Conservation (phyloP, 1,139 yeast genomes). For the Suhomyces terraborum region DNA sequence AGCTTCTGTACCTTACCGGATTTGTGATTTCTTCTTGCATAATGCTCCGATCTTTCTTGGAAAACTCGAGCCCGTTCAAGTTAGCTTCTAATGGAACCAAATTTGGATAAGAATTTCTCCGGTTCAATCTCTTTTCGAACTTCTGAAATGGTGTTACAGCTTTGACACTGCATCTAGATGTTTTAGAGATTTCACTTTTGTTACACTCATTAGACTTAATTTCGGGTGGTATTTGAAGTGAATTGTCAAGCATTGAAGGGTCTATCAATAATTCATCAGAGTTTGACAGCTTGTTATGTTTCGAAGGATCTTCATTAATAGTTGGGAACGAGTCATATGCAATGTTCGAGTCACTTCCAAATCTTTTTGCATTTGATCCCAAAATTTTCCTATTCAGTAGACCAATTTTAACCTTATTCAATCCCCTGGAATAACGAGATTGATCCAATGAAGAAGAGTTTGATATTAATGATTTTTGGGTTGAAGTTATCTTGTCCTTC, state of each 20-base stretch:
- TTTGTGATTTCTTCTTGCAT: neutral
- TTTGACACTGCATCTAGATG: conserved; percentile 2
- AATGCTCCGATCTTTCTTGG: conserved; percentile 17
- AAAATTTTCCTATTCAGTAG: conserved; percentile 27
- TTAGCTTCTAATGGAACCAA: conserved; percentile 30
- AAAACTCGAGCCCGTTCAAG: conserved; percentile 30
- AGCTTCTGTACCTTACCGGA: conserved; percentile 24
- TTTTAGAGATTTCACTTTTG: conserved; percentile 6
- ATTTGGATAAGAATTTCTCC: conserved; percentile 51
- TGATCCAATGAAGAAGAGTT: conserved; percentile 22
- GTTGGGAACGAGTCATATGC: conserved; percentile 1
- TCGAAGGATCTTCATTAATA: neutral
- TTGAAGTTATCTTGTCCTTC: conserved; percentile 35
- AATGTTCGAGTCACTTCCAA: conserved; percentile 3
- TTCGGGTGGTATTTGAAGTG: conserved; percentile 20
- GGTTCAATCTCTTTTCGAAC: conserved; percentile 32
- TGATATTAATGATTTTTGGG: conserved; percentile 20
- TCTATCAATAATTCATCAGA: conserved; percentile 6
- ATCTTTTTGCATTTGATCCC: conserved; percentile 8
- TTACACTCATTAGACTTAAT: conserved; percentile 3
- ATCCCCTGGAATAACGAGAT: conserved; percentile 38
- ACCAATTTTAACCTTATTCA: conserved; percentile 41
- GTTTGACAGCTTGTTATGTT: neutral
- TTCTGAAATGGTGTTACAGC: conserved; percentile 16
- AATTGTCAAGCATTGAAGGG: conserved; percentile 15